Conservation (phyloP, 441 rosid species). For the Capsella rubella region DNA sequence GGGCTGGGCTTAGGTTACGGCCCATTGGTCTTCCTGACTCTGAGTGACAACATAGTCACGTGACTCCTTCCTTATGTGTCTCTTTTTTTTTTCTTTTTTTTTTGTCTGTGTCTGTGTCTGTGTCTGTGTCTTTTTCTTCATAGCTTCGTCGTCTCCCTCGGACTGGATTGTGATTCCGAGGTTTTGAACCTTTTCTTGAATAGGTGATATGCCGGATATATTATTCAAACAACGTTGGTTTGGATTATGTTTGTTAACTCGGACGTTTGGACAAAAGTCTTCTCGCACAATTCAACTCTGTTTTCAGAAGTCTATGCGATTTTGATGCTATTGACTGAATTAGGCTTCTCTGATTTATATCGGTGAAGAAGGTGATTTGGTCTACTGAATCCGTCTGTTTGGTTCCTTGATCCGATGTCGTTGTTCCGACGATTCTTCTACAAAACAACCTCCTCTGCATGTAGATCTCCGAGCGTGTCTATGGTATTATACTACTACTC, state of each 20-base stretch:
- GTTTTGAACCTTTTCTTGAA: background rate
- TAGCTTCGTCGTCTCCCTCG: background rate
- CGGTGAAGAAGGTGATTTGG: background rate
- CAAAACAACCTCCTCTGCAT: slow-evolving; percentile 61
- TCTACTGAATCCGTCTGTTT: slow-evolving; percentile 58
- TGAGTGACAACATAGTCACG: background rate
- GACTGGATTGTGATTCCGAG: background rate
- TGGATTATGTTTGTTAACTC: too few relatives aligned
- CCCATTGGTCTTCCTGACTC: background rate
- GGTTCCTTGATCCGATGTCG: slow-evolving; percentile 87
- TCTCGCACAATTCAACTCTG: background rate
- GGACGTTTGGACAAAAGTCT: background rate
- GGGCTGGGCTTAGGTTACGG: background rate
- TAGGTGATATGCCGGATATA: too few relatives aligned
- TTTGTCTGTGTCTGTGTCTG: too few relatives aligned
- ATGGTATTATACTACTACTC: slow-evolving; percentile 52
- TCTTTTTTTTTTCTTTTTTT: too few relatives aligned
- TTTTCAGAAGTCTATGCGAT: background rate
- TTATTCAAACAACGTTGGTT: too few relatives aligned
- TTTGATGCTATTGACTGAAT: background rate
- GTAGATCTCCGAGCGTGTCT: slow-evolving; percentile 92
- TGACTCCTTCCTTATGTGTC: background rate
- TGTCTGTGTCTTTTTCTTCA: background rate
- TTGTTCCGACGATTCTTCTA: slow-evolving; percentile 95
- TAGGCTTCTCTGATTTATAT: background rate